phyloP scores from a whole-genome alignment of 495 filamentous ascomycete genomes.

The Podospora pseudopauciseta region DNA sequence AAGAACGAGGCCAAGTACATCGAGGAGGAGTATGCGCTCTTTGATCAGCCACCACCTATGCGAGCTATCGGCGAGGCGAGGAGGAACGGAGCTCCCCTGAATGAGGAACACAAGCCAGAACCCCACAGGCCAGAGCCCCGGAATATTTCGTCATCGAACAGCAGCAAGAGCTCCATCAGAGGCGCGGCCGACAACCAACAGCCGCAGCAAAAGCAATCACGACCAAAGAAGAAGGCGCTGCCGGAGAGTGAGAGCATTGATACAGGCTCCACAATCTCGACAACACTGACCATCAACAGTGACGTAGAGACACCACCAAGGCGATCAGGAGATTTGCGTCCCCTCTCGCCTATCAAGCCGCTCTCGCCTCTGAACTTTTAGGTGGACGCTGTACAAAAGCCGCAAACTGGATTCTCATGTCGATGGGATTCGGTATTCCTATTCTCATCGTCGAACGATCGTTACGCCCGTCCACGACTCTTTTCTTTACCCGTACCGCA shows the following conservation, averaged over 20 bases:
- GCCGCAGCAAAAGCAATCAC: slow-evolving; percentile 7
- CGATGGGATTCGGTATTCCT: neutral
- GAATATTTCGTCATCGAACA: slow-evolving; percentile 63
- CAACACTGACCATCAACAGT: slow-evolving; percentile 42
- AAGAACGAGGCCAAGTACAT: slow-evolving; percentile 81
- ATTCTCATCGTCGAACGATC: slow-evolving; percentile 1
- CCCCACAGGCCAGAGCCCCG: slow-evolving; percentile 26
- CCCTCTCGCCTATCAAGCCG: slow-evolving; percentile 67
- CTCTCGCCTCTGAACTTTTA: slow-evolving; percentile 63
- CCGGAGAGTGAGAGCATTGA: slow-evolving; percentile 30
- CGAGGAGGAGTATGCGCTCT: slow-evolving; percentile 64
- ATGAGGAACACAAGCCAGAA: slow-evolving; percentile 15
- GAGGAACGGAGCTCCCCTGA: slow-evolving; percentile 10
- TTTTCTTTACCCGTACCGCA: neutral
- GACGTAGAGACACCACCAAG: slow-evolving; percentile 37
- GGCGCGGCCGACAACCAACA: slow-evolving; percentile 24
- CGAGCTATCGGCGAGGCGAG: slow-evolving; percentile 20
- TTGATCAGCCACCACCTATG: slow-evolving; percentile 49
- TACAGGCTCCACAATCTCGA: slow-evolving; percentile 37
- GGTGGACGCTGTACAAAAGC: neutral
- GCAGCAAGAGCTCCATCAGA: slow-evolving; percentile 38
- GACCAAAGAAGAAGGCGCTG: slow-evolving; percentile 39
- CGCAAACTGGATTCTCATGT: neutral
- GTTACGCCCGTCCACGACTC: slow-evolving; percentile 1
- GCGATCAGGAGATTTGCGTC: slow-evolving; percentile 41